These are phyloP conservation scores for Rhizopus stolonifer DNA, from an alignment of 371 early-diverging fungal genomes.

Conservation along the genomic window DNA sequence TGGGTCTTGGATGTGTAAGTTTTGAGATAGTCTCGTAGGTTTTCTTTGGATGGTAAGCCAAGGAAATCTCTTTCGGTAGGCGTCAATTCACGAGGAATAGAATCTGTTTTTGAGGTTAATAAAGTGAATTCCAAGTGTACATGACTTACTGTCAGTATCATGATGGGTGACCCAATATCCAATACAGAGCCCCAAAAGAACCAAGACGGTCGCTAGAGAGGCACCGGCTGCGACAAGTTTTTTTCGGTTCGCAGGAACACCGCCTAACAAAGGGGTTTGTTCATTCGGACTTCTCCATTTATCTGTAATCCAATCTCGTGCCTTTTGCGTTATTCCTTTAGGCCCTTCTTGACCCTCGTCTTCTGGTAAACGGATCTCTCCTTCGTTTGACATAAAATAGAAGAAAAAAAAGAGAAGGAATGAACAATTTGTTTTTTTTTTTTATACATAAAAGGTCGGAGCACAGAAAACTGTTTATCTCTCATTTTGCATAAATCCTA, in stretches of 20 bases:
- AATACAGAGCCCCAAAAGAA: slow-evolving; percentile 45
- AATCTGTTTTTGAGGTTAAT: too few relatives aligned
- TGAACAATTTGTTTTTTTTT: too few relatives aligned
- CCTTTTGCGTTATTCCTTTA: neutral
- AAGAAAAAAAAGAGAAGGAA: too few relatives aligned
- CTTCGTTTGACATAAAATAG: neutral
- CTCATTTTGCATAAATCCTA: too few relatives aligned
- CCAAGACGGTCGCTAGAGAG: slow-evolving; percentile 17
- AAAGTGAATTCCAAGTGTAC: too few relatives aligned
- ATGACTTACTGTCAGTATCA: slow-evolving; percentile 13
- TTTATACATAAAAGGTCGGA: too few relatives aligned
- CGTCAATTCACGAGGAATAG: slow-evolving; percentile 1
- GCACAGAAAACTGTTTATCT: too few relatives aligned
- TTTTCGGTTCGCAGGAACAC: slow-evolving; percentile 27
- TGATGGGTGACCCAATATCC: slow-evolving; percentile 40
- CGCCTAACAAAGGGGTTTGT: slow-evolving; percentile 30
- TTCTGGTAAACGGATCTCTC: slow-evolving; percentile 9
- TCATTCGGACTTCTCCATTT: slow-evolving; percentile 52
- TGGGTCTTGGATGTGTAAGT: slow-evolving; percentile 55
- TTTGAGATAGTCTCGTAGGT: slow-evolving; percentile 14
- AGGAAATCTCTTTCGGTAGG: slow-evolving; percentile 15
- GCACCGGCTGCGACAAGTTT: slow-evolving; percentile 16
- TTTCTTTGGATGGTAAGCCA: slow-evolving; percentile 19
- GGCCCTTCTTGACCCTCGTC: slow-evolving; percentile 1
- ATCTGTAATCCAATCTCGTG: slow-evolving; percentile 48